phyloP scores from a whole-genome alignment of 2,329 filamentous ascomycete genomes.

The Cercospora berteroae region DNA sequence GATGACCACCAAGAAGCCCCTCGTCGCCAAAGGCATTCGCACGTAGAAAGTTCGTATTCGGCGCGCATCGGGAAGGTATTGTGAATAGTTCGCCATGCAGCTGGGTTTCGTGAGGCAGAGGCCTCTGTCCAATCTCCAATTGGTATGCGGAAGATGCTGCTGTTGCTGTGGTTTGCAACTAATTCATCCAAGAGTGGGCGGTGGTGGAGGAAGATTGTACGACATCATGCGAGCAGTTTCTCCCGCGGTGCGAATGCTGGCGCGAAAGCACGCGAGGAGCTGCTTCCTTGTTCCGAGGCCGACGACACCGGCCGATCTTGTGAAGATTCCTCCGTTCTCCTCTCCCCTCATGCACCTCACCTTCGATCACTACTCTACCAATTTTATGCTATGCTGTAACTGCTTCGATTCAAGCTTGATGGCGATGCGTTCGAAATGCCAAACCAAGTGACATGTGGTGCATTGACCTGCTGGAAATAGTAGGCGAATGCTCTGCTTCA shows the following conservation, averaged over 20 bases:
- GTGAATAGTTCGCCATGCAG: constrained; percentile 9
- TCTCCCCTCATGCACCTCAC: background rate
- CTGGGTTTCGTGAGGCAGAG: background rate
- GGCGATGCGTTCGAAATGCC: no score
- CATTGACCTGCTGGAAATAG: no score
- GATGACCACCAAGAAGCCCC: constrained; percentile 65
- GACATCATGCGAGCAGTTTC: constrained; percentile 8
- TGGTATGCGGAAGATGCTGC: background rate
- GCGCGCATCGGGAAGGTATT: constrained; percentile 60
- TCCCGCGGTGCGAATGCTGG: background rate
- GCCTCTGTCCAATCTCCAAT: background rate
- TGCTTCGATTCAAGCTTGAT: no score
- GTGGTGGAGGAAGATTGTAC: background rate
- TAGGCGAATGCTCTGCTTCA: no score
- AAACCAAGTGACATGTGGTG: no score
- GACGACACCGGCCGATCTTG: background rate
- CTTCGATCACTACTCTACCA: background rate
- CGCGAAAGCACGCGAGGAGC: background rate
- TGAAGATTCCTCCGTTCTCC: background rate
- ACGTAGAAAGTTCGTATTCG: constrained; percentile 78
- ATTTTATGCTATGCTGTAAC: no score
- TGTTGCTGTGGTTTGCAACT: background rate
- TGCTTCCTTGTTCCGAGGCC: background rate
- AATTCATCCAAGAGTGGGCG: background rate
- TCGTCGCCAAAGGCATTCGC: constrained; percentile 84